Conservation (phyloP, 2,329 filamentous ascomycete species). For the Botrytis porri region DNA sequence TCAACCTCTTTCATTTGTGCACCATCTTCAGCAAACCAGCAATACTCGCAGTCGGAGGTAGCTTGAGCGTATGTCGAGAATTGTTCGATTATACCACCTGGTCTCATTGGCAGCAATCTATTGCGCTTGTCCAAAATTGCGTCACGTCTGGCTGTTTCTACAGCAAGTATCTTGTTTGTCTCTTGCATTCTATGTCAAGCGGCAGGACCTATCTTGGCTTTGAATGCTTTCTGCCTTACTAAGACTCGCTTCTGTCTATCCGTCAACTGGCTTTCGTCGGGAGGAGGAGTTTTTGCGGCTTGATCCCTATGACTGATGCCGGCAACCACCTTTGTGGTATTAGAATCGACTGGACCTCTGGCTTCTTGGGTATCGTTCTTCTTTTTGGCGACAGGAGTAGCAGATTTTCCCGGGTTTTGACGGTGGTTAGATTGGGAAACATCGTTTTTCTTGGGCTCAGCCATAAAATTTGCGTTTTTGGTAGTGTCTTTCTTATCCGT, state of each 20-base stretch:
- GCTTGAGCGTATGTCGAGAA: background rate
- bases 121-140: accelerated
- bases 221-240: background rate
- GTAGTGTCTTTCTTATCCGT: accelerated
- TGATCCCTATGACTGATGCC: background rate
- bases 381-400: accelerated
- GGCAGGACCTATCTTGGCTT: background rate
- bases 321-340: background rate
- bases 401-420: background rate
- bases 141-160: too few relatives aligned
- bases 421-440: background rate
- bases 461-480: background rate
- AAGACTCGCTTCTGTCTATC: background rate
- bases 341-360: accelerated
- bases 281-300: background rate
- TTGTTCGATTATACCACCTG: background rate
- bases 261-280: background rate
- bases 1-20: background rate
- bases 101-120: background rate
- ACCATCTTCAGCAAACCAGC: background rate
- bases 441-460: background rate
- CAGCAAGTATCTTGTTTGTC: accelerated
- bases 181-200: background rate
- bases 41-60: background rate
- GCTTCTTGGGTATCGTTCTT: accelerated